phyloP scores from a whole-genome alignment of 768 basidiomycete genomes.

The Suillus subalutaceus region DNA sequence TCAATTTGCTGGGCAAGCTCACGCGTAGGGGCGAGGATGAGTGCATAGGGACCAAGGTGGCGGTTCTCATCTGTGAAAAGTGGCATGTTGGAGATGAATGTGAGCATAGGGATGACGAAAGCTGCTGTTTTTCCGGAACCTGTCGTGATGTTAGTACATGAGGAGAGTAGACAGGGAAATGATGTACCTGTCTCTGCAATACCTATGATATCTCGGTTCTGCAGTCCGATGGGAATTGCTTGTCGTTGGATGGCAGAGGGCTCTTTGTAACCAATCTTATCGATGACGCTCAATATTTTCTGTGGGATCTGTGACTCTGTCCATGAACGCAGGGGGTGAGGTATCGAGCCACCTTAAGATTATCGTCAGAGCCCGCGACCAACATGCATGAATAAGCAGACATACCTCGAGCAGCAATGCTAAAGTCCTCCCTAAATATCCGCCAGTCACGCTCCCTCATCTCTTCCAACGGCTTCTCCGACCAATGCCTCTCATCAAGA shows the following conservation, averaged over 20 bases:
- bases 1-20: slow-evolving; percentile 99
- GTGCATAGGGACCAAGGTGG: slow-evolving; percentile 90
- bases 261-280: slow-evolving; percentile 93
- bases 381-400: slow-evolving; percentile 6
- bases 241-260: slow-evolving; percentile 97
- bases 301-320: slow-evolving; percentile 82
- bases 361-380: slow-evolving; percentile 11
- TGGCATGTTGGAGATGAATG: slow-evolving; percentile 88
- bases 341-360: slow-evolving; percentile 81
- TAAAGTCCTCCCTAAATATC: slow-evolving; percentile 98
- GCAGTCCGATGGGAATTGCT: slow-evolving; percentile 97
- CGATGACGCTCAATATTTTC: slow-evolving; percentile 80
- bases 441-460: slow-evolving; percentile 99
- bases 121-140: slow-evolving; percentile 99
- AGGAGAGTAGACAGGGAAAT: slow-evolving; percentile 6
- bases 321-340: slow-evolving; percentile 94
- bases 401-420: slow-evolving; percentile 86
- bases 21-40: slow-evolving; percentile 96
- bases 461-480: slow-evolving; percentile 87
- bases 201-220: slow-evolving; percentile 96
- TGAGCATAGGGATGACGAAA: slow-evolving; percentile 97
- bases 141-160: slow-evolving; percentile 31
- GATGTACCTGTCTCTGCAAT: slow-evolving; percentile 93
- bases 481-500: slow-evolving; percentile 96
- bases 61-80: slow-evolving; percentile 90